A percentile compares a stretch with the other conserved stretches of the same genome.
These are phyloP conservation scores for Zizania latifolia DNA, from an alignment of 176 grass and related monocot genomes.

Conservation along the genomic window DNA sequence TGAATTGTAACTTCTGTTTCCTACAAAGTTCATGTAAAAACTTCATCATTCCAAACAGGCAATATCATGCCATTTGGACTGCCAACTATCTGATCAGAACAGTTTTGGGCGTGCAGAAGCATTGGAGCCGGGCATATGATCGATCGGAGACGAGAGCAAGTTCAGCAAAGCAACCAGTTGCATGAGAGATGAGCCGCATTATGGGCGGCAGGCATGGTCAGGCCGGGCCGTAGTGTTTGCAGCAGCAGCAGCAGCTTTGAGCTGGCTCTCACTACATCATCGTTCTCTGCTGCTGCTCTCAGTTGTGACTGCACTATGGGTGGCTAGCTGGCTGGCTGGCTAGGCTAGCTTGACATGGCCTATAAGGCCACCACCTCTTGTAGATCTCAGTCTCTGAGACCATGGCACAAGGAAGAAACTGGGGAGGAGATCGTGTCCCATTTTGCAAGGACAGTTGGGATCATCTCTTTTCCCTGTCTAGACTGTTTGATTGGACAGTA, in stretches of 20 bases:
- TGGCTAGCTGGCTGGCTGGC: too few species aligned
- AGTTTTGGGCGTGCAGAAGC: too few species aligned
- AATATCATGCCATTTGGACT: neutral
- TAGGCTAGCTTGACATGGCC: slow-evolving; percentile 20
- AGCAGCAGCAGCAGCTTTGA: slow-evolving; percentile 16
- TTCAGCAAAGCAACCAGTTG: slow-evolving; percentile 20
- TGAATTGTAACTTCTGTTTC: too few species aligned
- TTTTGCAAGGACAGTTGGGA: slow-evolving; percentile 2
- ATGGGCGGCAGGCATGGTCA: slow-evolving; percentile 28
- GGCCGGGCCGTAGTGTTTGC: neutral
- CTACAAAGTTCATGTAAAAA: too few species aligned
- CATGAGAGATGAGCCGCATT: slow-evolving; percentile 15
- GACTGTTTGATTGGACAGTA: neutral
- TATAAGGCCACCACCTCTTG: neutral
- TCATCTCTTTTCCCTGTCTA: neutral
- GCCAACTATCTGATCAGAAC: too few species aligned
- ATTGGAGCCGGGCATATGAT: too few species aligned
- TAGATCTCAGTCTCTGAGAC: slow-evolving; percentile 46
- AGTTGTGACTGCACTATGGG: neutral
- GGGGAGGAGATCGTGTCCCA: slow-evolving; percentile 6
- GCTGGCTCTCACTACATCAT: slow-evolving; percentile 50
- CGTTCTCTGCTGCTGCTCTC: too few species aligned
- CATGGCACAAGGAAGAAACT: slow-evolving; percentile 9
- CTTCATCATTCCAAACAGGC: too few species aligned
- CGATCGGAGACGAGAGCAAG: slow-evolving; percentile 11